Conservation (phyloP, 805 yeast species). For the Candida yuanshanica region DNA sequence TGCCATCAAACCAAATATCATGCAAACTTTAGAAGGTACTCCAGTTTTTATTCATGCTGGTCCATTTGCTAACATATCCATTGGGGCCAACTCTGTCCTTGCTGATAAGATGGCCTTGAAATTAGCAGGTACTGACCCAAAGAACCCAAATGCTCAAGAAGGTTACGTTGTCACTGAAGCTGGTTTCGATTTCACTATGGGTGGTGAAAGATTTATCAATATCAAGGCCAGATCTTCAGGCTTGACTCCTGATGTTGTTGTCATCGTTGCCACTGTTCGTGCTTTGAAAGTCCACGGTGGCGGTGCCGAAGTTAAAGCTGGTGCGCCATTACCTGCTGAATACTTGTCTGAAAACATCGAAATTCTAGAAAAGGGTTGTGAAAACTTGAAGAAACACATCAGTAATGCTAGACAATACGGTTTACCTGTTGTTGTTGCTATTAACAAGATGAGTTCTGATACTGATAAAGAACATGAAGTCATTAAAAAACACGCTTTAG, state of each 20-base stretch:
- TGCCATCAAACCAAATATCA: slow-evolving; percentile 91
- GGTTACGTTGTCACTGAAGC: slow-evolving; percentile 87
- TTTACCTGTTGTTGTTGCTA: slow-evolving; percentile 91
- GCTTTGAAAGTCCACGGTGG: slow-evolving; percentile 98
- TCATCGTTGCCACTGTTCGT: slow-evolving; percentile 91
- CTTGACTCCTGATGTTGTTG: slow-evolving; percentile 80
- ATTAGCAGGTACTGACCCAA: slow-evolving; percentile 55
- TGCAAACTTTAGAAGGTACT: slow-evolving; percentile 97
- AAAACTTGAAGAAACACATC: slow-evolving; percentile 87
- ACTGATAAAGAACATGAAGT: slow-evolving; percentile 73
- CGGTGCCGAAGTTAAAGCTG: slow-evolving; percentile 95
- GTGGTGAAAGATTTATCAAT: slow-evolving; percentile 93
- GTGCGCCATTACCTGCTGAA: slow-evolving; percentile 76
- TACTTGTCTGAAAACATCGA: slow-evolving; percentile 80
- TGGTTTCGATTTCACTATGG: slow-evolving; percentile 88
- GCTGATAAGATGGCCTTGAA: slow-evolving; percentile 88
- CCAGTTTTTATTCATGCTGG: slow-evolving; percentile 98
- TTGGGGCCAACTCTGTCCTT: slow-evolving; percentile 91
- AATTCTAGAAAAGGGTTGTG: slow-evolving; percentile 70
- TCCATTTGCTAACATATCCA: slow-evolving; percentile 95
- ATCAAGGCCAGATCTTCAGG: slow-evolving; percentile 94
- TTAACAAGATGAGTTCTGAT: slow-evolving; percentile 82
- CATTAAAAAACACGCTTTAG: slow-evolving; percentile 71
- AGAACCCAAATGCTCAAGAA: slow-evolving; percentile 34
- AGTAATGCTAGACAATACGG: slow-evolving; percentile 78